Percentiles rank a stretch among this genome's conserved stretches.
Evolutionary conservation across 208 protist genomes (phyloP).

Genomic region (Wallacemonas sp.): DNA sequence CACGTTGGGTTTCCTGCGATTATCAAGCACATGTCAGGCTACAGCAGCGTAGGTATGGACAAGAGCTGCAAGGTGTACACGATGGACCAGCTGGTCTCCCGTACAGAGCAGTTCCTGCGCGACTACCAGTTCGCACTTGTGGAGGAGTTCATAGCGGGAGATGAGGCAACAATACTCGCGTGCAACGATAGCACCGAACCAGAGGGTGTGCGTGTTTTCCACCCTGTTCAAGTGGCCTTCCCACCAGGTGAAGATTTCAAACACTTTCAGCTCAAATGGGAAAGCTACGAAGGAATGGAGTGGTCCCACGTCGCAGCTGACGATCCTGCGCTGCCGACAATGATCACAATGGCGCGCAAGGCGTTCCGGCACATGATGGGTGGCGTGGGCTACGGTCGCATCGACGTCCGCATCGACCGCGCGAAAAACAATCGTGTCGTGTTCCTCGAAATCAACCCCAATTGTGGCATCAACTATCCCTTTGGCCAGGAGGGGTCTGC

Average conservation of each 20-base stretch:
- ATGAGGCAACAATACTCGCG: slow-evolving; percentile 86
- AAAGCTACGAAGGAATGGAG: slow-evolving; percentile 87
- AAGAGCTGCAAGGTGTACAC: slow-evolving; percentile 80
- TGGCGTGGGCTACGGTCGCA: slow-evolving; percentile 84
- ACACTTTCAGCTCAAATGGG: slow-evolving; percentile 92
- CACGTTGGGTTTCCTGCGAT: slow-evolving; percentile 75
- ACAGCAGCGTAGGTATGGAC: slow-evolving; percentile 91
- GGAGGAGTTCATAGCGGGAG: slow-evolving; percentile 88
- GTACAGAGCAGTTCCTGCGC: slow-evolving; percentile 60
- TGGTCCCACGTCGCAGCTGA: slow-evolving; percentile 60
- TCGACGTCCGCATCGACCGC: slow-evolving; percentile 86
- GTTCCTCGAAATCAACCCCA: slow-evolving; percentile 92
- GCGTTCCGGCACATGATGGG: slow-evolving; percentile 91
- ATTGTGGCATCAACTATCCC: slow-evolving; percentile 92
- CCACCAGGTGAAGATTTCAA: slow-evolving; percentile 89
- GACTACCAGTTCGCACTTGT: slow-evolving; percentile 85
- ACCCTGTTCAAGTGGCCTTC: slow-evolving; percentile 78
- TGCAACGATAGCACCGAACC: slow-evolving; percentile 66
- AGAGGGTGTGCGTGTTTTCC: slow-evolving; percentile 81
- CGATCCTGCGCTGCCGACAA: slow-evolving; percentile 65
- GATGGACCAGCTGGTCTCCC: slow-evolving; percentile 53
- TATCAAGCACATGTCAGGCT: slow-evolving; percentile 90
- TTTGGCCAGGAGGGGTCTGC: slow-evolving; percentile 82
- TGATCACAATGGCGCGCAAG: slow-evolving; percentile 67
- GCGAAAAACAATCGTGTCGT: slow-evolving; percentile 42